Conservation (phyloP, 441 rosid genomes). For the Corymbia citriodora region DNA sequence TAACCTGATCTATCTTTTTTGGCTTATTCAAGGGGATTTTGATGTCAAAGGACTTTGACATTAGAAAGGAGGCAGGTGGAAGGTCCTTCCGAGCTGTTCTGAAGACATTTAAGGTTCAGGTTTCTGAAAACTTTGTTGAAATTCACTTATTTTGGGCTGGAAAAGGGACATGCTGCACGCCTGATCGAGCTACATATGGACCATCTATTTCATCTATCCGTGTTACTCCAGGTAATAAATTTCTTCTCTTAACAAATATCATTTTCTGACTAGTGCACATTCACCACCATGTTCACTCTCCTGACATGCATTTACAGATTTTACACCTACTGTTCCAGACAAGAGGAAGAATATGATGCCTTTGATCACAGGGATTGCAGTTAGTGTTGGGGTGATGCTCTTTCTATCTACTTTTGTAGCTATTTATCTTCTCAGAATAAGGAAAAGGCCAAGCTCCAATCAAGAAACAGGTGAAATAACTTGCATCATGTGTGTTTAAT, state of each 20-base stretch:
- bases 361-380: neutral
- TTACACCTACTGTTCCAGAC: neutral
- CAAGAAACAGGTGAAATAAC: neutral
- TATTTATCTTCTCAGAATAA: neutral
- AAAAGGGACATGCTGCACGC: constrained; percentile 57
- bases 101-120: constrained; percentile 28
- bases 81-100: constrained; percentile 19
- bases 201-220: constrained; percentile 53
- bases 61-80: constrained; percentile 32
- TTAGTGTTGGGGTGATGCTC: neutral
- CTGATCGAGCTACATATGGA: constrained; percentile 45
- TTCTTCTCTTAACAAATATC: constrained; percentile 4
- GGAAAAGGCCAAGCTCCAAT: neutral
- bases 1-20: neutral
- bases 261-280: neutral
- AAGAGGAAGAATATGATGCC: neutral
- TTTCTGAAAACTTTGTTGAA: constrained; percentile 41
- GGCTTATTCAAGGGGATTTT: constrained; percentile 18
- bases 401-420: neutral
- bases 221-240: constrained; percentile 23
- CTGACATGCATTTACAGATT: neutral
- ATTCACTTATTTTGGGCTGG: constrained; percentile 75
- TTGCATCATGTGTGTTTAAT: neutral
- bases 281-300: neutral
- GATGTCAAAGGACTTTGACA: constrained; percentile 26